phyloP scores from a whole-genome alignment of 495 filamentous ascomycete genomes.

The Hypoxylon lenormandii region DNA sequence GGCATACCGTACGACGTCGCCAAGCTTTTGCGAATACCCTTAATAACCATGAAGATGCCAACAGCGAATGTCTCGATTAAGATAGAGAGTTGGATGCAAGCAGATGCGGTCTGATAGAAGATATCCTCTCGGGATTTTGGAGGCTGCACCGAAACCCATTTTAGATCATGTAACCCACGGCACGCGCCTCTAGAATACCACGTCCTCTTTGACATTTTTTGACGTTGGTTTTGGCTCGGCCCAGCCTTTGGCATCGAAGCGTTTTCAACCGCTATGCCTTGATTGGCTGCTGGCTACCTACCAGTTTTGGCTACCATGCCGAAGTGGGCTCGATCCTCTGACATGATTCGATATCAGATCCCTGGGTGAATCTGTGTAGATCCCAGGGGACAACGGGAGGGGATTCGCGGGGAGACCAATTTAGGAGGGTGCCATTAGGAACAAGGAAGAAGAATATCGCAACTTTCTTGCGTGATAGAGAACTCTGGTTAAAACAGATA shows the following conservation, averaged over 20 bases:
- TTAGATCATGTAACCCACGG: constrained; percentile 23
- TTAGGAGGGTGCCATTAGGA: constrained; percentile 44
- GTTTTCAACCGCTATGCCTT: constrained; percentile 42
- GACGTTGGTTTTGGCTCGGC: constrained; percentile 32
- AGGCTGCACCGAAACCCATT: neutral
- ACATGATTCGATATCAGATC: constrained; percentile 36
- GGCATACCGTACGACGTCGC: too few relatives aligned
- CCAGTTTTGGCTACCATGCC: constrained; percentile 28
- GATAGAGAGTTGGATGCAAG: neutral
- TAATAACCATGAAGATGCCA: too few relatives aligned
- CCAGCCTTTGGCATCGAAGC: constrained; percentile 32
- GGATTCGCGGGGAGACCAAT: constrained; percentile 29
- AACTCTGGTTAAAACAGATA: constrained; percentile 1
- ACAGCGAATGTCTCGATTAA: too few relatives aligned
- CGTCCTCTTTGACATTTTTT: neutral
- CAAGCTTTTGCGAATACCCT: too few relatives aligned
- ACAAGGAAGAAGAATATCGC: constrained; percentile 24
- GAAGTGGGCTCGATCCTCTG: constrained; percentile 30
- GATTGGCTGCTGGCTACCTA: constrained; percentile 40
- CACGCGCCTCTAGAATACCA: constrained; percentile 2
- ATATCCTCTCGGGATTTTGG: neutral
- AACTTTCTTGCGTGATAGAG: constrained; percentile 21
- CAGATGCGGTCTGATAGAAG: neutral
- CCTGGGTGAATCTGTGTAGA: constrained; percentile 39
- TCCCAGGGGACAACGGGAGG: constrained; percentile 23